Percentiles rank a stretch among this genome's conserved stretches.
These are phyloP conservation scores for Phoenix dactylifera DNA, from an alignment of 176 grass and related monocot species.

Conservation along the genomic window DNA sequence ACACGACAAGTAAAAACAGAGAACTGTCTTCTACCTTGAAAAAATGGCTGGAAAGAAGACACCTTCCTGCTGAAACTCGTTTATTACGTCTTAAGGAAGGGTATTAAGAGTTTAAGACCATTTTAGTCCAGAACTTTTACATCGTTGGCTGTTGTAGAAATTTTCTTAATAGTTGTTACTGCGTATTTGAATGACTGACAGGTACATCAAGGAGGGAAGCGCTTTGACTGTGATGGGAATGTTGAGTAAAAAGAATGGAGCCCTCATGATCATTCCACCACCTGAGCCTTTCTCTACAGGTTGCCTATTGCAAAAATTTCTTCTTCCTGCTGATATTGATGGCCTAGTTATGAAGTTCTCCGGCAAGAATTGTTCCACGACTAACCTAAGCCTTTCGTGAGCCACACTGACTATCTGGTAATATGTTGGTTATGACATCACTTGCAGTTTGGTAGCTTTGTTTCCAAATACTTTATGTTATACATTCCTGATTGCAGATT, in stretches of 20 bases:
- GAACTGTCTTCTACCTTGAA: slow-evolving; percentile 79
- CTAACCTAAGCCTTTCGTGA: slow-evolving; percentile 37
- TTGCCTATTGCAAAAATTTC: slow-evolving; percentile 47
- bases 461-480: no score
- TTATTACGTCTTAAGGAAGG: slow-evolving; percentile 75
- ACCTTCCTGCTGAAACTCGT: slow-evolving; percentile 53
- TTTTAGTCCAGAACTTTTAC: slow-evolving; percentile 3
- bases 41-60: slow-evolving; percentile 80
- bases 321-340: slow-evolving; percentile 76
- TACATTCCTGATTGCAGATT: no score
- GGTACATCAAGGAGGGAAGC: slow-evolving; percentile 79
- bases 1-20: slow-evolving; percentile 47
- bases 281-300: slow-evolving; percentile 63
- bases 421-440: no score
- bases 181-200: slow-evolving; percentile 19
- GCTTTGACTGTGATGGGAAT: slow-evolving; percentile 67
- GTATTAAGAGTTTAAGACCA: slow-evolving; percentile 26
- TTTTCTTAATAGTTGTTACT: slow-evolving; percentile 8
- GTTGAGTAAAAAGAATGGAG: slow-evolving; percentile 68
- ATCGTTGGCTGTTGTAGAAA: no score
- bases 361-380: slow-evolving; percentile 38
- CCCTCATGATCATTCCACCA: slow-evolving; percentile 48
- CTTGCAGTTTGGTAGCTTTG: no score
- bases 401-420: no score
- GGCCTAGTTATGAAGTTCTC: slow-evolving; percentile 55